Percentiles rank a stretch among this genome's conserved stretches.
These are phyloP conservation scores for Phytophthora macrochlamydospora DNA, from an alignment of 352 stramenopile species.

Conservation along the genomic window DNA sequence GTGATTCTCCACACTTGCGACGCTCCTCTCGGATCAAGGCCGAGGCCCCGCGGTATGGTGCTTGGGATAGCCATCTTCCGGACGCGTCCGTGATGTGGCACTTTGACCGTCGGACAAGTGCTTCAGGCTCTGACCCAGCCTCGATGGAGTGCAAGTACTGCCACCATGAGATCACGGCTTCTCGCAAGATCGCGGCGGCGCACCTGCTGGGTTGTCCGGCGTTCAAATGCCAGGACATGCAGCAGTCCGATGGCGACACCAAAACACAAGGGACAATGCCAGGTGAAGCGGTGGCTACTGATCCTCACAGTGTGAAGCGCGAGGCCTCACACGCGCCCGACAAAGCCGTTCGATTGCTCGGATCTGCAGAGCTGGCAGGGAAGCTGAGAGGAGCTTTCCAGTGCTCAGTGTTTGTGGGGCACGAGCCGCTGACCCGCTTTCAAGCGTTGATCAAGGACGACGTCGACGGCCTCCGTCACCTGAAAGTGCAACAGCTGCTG, in stretches of 20 bases:
- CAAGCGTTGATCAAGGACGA: constrained; percentile 35
- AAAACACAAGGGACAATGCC: constrained; percentile 7
- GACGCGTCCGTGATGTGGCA: constrained; percentile 11
- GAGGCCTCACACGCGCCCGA: not conserved
- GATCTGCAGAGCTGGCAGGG: constrained; percentile 22
- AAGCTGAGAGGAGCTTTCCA: constrained; percentile 36
- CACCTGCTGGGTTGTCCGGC: constrained; percentile 18
- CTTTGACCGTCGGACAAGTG: constrained; percentile 6
- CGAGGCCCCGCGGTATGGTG: constrained; percentile 11
- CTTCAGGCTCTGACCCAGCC: not conserved
- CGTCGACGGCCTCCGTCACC: constrained; percentile 25
- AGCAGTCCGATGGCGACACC: not conserved
- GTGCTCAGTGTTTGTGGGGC: constrained; percentile 12
- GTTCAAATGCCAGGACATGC: not conserved
- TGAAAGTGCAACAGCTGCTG: constrained; percentile 32
- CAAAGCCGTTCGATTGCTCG: constrained; percentile 32
- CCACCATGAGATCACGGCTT: constrained; percentile 15
- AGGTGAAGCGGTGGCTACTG: not conserved
- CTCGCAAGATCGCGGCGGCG: constrained; percentile 2
- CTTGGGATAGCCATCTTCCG: not conserved
- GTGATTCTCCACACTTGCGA: constrained; percentile 2
- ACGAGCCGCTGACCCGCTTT: constrained; percentile 38
- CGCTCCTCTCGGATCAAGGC: constrained; percentile 25
- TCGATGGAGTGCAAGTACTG: constrained; percentile 27
- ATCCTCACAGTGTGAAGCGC: not conserved